A percentile compares a stretch with the other conserved stretches of the same genome.
phyloP scores from a whole-genome alignment of 306 rosid species.

The Myrica gale region DNA sequence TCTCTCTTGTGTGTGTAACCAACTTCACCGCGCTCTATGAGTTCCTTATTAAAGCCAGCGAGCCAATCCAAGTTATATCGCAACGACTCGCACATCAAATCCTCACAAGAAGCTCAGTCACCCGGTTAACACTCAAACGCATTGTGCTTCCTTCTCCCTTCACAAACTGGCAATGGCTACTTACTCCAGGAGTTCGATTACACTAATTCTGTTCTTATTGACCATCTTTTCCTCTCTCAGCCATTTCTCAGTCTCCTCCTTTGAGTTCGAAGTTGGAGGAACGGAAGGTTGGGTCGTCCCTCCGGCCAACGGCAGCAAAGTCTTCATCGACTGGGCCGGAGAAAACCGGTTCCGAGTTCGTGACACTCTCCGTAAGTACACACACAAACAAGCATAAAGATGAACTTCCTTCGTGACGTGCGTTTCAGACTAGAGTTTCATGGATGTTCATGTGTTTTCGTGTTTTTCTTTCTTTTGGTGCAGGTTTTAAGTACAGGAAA shows the following conservation, averaged over 20 bases:
- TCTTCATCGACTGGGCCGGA: slow-evolving; percentile 84
- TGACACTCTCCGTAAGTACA: slow-evolving; percentile 57
- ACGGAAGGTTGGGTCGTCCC: slow-evolving; percentile 73
- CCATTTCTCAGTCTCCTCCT: slow-evolving; percentile 30
- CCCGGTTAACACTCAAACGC: too few species aligned
- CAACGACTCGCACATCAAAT: neutral
- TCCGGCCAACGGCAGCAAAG: slow-evolving; percentile 51
- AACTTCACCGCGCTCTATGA: neutral
- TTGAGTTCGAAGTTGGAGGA: slow-evolving; percentile 78
- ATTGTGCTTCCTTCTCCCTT: too few species aligned
- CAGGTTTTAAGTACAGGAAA: slow-evolving; percentile 67
- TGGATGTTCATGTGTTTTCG: neutral
- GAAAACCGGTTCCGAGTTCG: slow-evolving; percentile 64
- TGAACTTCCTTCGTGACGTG: neutral
- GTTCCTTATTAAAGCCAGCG: neutral
- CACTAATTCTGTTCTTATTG: slow-evolving; percentile 30
- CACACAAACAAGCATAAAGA: neutral
- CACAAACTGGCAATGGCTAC: slow-evolving; percentile 26
- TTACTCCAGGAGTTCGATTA: slow-evolving; percentile 2
- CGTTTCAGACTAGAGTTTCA: too few species aligned
- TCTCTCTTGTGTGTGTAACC: neutral
- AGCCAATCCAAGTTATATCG: neutral
- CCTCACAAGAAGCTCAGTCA: neutral
- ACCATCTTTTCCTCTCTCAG: slow-evolving; percentile 23
- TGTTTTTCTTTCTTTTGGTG: neutral